Evolutionary conservation across 148 eudicot species (phyloP).

Genomic region (Bassia scoparia): DNA sequence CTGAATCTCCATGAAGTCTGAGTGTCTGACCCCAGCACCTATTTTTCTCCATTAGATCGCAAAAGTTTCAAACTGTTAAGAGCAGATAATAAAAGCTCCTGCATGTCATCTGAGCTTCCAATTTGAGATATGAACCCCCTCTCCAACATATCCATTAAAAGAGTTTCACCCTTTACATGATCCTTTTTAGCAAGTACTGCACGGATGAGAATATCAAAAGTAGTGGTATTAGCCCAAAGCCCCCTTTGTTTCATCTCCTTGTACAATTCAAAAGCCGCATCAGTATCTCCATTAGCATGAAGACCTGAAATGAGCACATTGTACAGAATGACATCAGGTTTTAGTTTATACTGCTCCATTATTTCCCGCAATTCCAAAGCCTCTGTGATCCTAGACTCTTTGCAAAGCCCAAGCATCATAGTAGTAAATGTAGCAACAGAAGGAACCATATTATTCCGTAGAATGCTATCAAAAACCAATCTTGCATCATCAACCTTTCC

Average conservation of each 20-base stretch:
- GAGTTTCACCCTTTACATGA: constrained; percentile 42
- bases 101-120: constrained; percentile 32
- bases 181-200: constrained; percentile 39
- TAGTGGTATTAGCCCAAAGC: constrained; percentile 59
- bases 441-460: constrained; percentile 51
- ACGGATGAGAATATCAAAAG: constrained; percentile 46
- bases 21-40: neutral
- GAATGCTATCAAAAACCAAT: constrained; percentile 54
- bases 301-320: constrained; percentile 72
- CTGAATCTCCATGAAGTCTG: neutral
- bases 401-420: constrained; percentile 66
- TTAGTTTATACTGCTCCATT: constrained; percentile 51
- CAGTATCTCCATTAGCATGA: constrained; percentile 44
- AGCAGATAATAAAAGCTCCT: constrained; percentile 39
- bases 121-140: constrained; percentile 55
- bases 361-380: constrained; percentile 44
- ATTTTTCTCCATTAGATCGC: constrained; percentile 31
- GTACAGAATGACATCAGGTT: constrained; percentile 65
- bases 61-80: constrained; percentile 37
- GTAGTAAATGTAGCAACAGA: constrained; percentile 72
- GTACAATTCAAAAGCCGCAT: constrained; percentile 54
- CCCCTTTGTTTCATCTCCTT: constrained; percentile 70
- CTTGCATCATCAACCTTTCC: constrained; percentile 68
- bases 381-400: constrained; percentile 43
- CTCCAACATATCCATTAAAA: constrained; percentile 53